Percentiles rank a stretch among this genome's conserved stretches.
Evolutionary conservation across 1,139 yeast genomes (phyloP).

Genomic region (Hyphopichia pseudoburtonii): DNA sequence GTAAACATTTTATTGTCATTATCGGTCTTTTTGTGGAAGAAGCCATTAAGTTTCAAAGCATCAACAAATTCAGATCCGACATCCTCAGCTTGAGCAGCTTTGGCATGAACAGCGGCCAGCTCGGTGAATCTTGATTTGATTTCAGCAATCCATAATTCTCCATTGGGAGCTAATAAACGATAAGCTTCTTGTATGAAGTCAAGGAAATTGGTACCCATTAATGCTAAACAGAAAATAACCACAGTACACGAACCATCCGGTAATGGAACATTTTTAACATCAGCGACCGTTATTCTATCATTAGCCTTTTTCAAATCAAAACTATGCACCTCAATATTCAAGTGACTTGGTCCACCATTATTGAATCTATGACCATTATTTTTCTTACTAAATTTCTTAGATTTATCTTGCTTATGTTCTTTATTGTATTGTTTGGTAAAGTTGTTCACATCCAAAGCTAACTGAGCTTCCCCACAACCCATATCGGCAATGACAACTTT

Average conservation of each 20-base stretch:
- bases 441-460: constrained; percentile 63
- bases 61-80: constrained; percentile 76
- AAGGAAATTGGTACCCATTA: constrained; percentile 95
- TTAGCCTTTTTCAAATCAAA: constrained; percentile 88
- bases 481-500: constrained; percentile 85
- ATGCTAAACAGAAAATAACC: constrained; percentile 86
- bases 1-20: constrained; percentile 91
- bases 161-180: constrained; percentile 82
- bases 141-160: constrained; percentile 97
- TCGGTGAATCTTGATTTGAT: constrained; percentile 89
- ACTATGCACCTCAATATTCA: constrained; percentile 71
- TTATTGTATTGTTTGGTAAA: constrained; percentile 42
- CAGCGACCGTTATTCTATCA: constrained; percentile 91
- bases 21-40: constrained; percentile 86
- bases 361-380: constrained; percentile 27
- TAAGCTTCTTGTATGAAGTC: constrained; percentile 91
- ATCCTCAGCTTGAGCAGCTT: constrained; percentile 27
- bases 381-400: constrained; percentile 33
- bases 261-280: constrained; percentile 86
- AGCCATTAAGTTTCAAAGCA: constrained; percentile 73
- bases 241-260: constrained; percentile 74
- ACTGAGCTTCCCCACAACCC: constrained; percentile 98
- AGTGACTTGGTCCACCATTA: constrained; percentile 23
- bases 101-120: constrained; percentile 22
- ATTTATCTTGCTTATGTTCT: constrained; percentile 22